Conservation (phyloP, 805 yeast species). For the Sungouiozyma ichnusensis region DNA sequence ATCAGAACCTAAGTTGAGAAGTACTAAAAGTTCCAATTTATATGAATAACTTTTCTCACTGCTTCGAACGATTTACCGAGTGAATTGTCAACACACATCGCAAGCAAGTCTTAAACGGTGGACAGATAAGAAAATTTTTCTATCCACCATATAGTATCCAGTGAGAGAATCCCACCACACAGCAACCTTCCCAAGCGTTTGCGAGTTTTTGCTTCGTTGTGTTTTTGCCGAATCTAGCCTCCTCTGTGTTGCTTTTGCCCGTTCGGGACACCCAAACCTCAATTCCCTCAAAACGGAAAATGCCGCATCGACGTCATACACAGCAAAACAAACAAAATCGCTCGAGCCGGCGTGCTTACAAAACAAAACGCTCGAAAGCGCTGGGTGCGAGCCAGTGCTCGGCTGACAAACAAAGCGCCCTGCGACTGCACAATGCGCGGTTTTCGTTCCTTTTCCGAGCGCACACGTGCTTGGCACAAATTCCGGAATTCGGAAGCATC, state of each 20-base stretch:
- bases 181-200: not conserved
- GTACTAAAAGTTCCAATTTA: not conserved
- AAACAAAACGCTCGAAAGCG: too few relatives aligned
- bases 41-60: not conserved
- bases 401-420: not conserved
- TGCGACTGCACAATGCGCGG: not conserved
- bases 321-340: not conserved
- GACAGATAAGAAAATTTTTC: not conserved
- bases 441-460: not conserved
- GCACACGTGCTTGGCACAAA: not conserved
- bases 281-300: not conserved
- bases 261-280: not conserved
- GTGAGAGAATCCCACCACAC: not conserved
- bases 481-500: not conserved
- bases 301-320: not conserved
- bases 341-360: too few relatives aligned
- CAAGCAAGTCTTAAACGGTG: too few relatives aligned
- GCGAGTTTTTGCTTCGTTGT: not conserved
- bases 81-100: too few relatives aligned
- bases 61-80: not conserved
- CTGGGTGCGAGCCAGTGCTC: too few relatives aligned
- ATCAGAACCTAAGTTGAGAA: not conserved
- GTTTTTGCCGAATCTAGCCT: not conserved
- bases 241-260: not conserved
- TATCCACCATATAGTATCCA: not conserved